phyloP scores from a whole-genome alignment of 148 eudicot genomes.

The Drosera capensis region DNA sequence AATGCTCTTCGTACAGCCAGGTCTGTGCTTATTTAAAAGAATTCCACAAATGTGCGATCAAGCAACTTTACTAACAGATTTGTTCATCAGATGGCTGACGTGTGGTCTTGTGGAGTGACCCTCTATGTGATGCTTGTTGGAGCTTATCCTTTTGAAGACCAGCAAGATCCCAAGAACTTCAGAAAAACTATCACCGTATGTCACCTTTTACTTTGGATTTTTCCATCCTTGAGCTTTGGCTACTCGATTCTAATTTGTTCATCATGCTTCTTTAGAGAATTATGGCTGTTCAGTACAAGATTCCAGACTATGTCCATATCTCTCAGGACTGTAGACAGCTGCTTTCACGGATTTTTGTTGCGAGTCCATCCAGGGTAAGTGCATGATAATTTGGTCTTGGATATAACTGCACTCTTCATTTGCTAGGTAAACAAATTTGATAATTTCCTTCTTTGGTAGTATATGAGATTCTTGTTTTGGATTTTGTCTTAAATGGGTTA shows the following conservation, averaged over 20 bases:
- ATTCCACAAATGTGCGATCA: constrained; percentile 45
- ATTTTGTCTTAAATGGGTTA: too few species aligned
- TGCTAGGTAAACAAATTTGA: too few species aligned
- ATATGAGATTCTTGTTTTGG: too few species aligned
- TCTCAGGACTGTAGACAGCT: constrained; percentile 82
- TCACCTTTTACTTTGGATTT: constrained; percentile 2
- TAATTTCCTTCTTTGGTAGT: too few species aligned
- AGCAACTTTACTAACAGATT: not conserved
- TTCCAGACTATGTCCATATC: constrained; percentile 85
- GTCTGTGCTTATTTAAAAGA: not conserved
- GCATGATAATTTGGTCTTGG: not conserved
- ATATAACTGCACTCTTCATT: too few species aligned
- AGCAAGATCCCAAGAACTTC: constrained; percentile 34
- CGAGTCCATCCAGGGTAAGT: constrained; percentile 65
- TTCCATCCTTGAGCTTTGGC: not conserved
- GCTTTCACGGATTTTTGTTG: constrained; percentile 73
- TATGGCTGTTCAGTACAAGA: constrained; percentile 76
- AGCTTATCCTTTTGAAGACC: constrained; percentile 71
- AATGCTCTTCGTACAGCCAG: too few species aligned
- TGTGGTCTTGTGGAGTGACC: constrained; percentile 84
- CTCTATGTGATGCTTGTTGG: constrained; percentile 85
- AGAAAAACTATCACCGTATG: constrained; percentile 75
- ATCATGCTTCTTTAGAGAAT: constrained; percentile 39
- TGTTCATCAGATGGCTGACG: constrained; percentile 31
- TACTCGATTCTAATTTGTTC: constrained; percentile 1